A percentile compares a stretch with the other conserved stretches of the same genome.
phyloP scores from a whole-genome alignment of 1,284 basidiomycete species.

The Ustilago lituana region DNA sequence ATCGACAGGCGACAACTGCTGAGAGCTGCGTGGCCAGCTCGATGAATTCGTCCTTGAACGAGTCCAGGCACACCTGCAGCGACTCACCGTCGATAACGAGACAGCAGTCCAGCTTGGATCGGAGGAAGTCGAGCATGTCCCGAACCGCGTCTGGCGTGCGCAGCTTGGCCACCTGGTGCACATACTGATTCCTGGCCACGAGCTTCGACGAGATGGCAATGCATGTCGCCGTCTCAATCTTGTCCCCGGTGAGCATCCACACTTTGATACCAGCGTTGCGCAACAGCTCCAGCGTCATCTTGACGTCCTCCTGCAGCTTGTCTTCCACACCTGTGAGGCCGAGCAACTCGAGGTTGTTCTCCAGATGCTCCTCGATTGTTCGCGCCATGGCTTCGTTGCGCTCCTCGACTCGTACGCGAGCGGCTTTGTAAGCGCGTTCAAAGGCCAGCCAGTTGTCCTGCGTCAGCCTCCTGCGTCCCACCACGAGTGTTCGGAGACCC shows the following conservation, averaged over 20 bases:
- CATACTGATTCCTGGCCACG: conserved; percentile 94
- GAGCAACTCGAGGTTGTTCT: conserved; percentile 87
- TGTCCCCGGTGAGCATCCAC: conserved; percentile 99
- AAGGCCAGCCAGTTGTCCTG: conserved; percentile 79
- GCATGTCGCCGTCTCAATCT: conserved; percentile 98
- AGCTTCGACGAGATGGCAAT: conserved; percentile 97
- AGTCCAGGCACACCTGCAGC: conserved; percentile 87
- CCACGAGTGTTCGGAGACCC: conserved; percentile 90
- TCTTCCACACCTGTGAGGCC: conserved; percentile 98
- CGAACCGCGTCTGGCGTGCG: conserved; percentile 82
- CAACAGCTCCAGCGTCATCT: conserved; percentile 88
- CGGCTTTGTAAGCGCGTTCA: conserved; percentile 78
- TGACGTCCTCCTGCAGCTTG: conserved; percentile 96
- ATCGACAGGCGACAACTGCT: conserved; percentile 95
- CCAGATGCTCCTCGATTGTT: conserved; percentile 81
- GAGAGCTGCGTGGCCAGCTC: conserved; percentile 94
- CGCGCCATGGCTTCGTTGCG: conserved; percentile 81
- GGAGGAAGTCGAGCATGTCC: conserved; percentile 91
- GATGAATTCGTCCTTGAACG: conserved; percentile 93
- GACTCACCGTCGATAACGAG: conserved; percentile 99
- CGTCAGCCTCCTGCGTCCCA: conserved; percentile 82
- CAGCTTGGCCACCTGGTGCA: conserved; percentile 93
- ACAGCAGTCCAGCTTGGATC: conserved; percentile 94
- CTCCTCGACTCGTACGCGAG: conserved; percentile 74
- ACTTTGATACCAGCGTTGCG: conserved; percentile 98